phyloP scores from a whole-genome alignment of 768 basidiomycete species.

The Kwoniella pini region DNA sequence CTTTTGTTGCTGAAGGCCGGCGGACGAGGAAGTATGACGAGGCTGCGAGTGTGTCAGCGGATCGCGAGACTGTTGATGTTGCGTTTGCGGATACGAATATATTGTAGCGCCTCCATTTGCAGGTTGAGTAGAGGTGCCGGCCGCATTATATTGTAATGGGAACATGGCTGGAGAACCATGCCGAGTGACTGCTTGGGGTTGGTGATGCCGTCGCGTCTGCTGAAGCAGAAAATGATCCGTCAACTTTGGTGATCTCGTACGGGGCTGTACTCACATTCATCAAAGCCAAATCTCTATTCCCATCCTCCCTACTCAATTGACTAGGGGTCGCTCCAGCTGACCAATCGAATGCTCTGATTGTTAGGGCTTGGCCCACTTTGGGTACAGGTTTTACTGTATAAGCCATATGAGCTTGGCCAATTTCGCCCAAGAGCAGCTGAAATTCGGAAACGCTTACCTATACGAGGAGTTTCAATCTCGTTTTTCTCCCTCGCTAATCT shows the following conservation, averaged over 20 bases:
- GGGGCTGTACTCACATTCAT: conserved; percentile 53
- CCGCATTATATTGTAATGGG: conserved; percentile 12
- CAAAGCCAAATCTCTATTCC: conserved; percentile 36
- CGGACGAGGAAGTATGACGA: too few species aligned
- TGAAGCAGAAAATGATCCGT: too few species aligned
- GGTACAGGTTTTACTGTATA: conserved; percentile 46
- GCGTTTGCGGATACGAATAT: conserved; percentile 11
- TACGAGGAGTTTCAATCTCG: conserved; percentile 72
- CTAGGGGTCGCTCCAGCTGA: conserved; percentile 37
- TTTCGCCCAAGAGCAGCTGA: not conserved
- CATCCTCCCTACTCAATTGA: conserved; percentile 33
- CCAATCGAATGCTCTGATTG: conserved; percentile 41
- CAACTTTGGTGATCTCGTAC: too few species aligned
- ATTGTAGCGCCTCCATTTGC: conserved; percentile 14
- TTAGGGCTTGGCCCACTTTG: conserved; percentile 22
- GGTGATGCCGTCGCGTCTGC: conserved; percentile 24
- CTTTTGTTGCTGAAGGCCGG: too few species aligned
- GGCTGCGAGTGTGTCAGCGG: not conserved
- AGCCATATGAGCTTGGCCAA: not conserved
- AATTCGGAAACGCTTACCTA: conserved; percentile 58
- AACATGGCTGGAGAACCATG: conserved; percentile 32
- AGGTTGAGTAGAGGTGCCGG: conserved; percentile 8
- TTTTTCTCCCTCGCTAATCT: conserved; percentile 82
- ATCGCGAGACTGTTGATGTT: too few species aligned
- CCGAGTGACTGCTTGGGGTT: conserved; percentile 15